These are phyloP conservation scores for Eucalyptus marginata DNA, from an alignment of 345 rosid species.

Conservation along the genomic window DNA sequence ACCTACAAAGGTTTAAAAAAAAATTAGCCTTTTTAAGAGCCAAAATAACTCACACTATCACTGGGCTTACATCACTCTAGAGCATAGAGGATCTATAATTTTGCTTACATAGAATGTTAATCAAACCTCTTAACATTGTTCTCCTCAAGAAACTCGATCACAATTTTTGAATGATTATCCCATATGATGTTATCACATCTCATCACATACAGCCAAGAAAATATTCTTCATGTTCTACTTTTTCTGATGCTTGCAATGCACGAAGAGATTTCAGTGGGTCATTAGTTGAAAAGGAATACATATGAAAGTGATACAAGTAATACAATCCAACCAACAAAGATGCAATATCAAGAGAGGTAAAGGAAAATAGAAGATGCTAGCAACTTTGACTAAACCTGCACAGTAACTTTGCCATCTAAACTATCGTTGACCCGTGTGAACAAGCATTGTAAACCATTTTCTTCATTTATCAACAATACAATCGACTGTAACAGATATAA, in stretches of 20 bases:
- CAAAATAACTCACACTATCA: background rate
- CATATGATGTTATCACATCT: no score
- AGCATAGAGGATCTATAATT: background rate
- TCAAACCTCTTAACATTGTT: no score
- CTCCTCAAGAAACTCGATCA: no score
- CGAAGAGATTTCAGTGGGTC: background rate
- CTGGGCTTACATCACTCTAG: background rate
- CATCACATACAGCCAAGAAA: background rate
- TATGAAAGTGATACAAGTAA: background rate
- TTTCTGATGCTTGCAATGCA: background rate
- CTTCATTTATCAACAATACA: background rate
- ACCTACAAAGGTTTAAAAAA: background rate
- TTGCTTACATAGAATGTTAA: accelerated
- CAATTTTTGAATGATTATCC: no score
- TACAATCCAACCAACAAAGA: background rate
- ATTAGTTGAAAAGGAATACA: background rate
- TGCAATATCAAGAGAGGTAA: background rate
- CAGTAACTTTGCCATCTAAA: constrained; percentile 44
- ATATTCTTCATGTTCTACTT: background rate
- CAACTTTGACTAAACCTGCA: constrained; percentile 36
- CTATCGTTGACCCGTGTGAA: background rate
- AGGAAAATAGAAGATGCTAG: background rate
- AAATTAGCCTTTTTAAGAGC: background rate
- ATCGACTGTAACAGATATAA: accelerated
- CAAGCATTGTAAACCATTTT: background rate